A percentile compares a stretch with the other conserved stretches of the same genome.
These are phyloP conservation scores for Penicillium turbatum DNA, from an alignment of 495 filamentous ascomycete species.

Conservation along the genomic window DNA sequence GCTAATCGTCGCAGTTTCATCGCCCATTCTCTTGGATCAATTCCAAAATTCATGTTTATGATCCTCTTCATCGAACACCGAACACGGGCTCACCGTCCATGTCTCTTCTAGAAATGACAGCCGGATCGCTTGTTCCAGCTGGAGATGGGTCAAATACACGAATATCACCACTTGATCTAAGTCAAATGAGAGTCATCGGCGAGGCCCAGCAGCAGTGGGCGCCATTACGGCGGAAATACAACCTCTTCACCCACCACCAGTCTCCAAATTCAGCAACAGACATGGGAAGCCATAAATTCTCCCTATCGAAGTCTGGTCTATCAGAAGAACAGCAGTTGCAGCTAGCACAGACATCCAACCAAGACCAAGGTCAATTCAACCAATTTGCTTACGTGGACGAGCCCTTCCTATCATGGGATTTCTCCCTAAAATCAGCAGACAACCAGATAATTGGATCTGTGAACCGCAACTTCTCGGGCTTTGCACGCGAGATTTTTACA, in stretches of 20 bases:
- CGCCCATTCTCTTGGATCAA: constrained; percentile 68
- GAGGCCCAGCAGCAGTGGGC: constrained; percentile 69
- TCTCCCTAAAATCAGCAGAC: constrained; percentile 48
- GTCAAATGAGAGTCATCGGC: constrained; percentile 61
- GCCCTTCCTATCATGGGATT: constrained; percentile 56
- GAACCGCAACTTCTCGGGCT: constrained; percentile 64
- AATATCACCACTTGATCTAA: constrained; percentile 48
- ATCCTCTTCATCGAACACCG: constrained; percentile 44
- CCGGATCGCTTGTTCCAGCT: constrained; percentile 39
- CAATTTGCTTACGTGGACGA: constrained; percentile 64
- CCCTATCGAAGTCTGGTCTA: constrained; percentile 44
- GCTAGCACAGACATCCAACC: constrained; percentile 26
- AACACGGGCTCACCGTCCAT: constrained; percentile 36
- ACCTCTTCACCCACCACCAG: constrained; percentile 54
- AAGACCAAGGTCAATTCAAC: constrained; percentile 43
- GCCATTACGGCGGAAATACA: constrained; percentile 62
- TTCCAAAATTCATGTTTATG: constrained; percentile 59
- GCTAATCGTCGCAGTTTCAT: constrained; percentile 47
- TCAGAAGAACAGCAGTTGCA: constrained; percentile 49
- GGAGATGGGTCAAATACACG: constrained; percentile 40
- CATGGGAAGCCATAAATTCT: constrained; percentile 31
- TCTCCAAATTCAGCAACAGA: constrained; percentile 34
- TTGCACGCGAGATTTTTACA: constrained; percentile 67
- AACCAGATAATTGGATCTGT: constrained; percentile 54
- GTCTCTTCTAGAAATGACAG: constrained; percentile 37